Conservation (phyloP, 2,329 filamentous ascomycete species). For the Penicillium sp. region DNA sequence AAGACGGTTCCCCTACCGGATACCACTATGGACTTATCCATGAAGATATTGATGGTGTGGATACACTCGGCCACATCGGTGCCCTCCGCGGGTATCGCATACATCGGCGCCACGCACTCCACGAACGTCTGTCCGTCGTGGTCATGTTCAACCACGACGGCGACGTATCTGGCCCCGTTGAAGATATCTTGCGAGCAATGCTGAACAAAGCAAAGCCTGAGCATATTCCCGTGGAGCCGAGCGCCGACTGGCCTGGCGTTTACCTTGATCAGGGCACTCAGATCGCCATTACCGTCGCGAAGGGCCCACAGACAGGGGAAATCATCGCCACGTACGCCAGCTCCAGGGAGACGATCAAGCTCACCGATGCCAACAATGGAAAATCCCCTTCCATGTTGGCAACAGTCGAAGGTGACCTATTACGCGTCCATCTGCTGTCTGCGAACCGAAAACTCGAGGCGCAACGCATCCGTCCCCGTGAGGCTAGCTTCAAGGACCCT, state of each 20-base stretch:
- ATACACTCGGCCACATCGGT: constrained; percentile 41
- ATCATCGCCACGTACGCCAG: constrained; percentile 33
- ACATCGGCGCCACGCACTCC: constrained; percentile 35
- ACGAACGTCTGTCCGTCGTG: constrained; percentile 39
- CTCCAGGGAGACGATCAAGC: constrained; percentile 26
- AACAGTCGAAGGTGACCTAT: constrained; percentile 30
- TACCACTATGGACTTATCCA: constrained; percentile 42
- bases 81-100: constrained; percentile 45
- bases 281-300: constrained; percentile 30
- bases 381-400: constrained; percentile 26
- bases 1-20: constrained; percentile 34
- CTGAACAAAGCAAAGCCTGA: constrained; percentile 23
- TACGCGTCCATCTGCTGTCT: constrained; percentile 25
- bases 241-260: constrained; percentile 32
- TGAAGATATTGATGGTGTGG: constrained; percentile 24
- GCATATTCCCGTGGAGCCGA: constrained; percentile 9
- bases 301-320: constrained; percentile 26
- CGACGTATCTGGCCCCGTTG: constrained; percentile 25
- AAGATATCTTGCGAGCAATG: constrained; percentile 33
- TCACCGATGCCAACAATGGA: constrained; percentile 10
- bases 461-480: constrained; percentile 17
- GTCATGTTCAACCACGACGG: constrained; percentile 44
- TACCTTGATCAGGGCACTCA: constrained; percentile 42
- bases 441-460: constrained; percentile 34
- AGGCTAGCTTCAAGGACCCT: constrained; percentile 10